Conservation (phyloP, 176 grass and related monocot genomes). For the Cocos nucifera region DNA sequence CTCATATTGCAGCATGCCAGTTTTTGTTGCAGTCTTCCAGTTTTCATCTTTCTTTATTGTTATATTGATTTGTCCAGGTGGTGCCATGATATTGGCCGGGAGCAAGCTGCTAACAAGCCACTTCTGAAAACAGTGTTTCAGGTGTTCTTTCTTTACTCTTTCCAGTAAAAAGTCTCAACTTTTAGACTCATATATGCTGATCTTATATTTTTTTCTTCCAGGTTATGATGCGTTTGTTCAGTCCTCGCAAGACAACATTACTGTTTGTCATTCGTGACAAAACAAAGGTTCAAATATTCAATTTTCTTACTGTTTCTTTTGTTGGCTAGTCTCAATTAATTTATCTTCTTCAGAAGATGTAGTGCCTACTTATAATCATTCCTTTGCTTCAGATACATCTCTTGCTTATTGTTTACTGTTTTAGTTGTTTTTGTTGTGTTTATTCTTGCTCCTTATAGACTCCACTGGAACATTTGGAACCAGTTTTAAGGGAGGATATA, state of each 20-base stretch:
- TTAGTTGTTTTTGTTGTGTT: constrained; percentile 18
- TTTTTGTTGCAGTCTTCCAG: constrained; percentile 9
- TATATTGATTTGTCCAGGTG: constrained; percentile 37
- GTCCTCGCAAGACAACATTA: constrained; percentile 50
- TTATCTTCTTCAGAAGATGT: too few relatives aligned
- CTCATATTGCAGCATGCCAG: too few relatives aligned
- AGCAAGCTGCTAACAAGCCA: constrained; percentile 68
- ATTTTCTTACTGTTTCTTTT: too few relatives aligned
- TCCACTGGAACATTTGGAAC: constrained; percentile 58
- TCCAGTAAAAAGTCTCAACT: neutral
- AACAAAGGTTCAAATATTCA: constrained; percentile 47
- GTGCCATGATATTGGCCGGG: constrained; percentile 89
- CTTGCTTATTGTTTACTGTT: constrained; percentile 4
- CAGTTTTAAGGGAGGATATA: constrained; percentile 76
- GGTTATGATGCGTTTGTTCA: constrained; percentile 70
- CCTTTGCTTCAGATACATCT: too few relatives aligned
- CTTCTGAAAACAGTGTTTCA: constrained; percentile 76
- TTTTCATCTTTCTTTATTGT: neutral
- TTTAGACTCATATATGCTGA: constrained; percentile 3
- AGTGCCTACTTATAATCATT: too few relatives aligned
- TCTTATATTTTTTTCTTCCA: constrained; percentile 23
- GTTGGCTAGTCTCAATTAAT: too few relatives aligned
- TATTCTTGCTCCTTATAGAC: constrained; percentile 33
- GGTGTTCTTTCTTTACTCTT: constrained; percentile 23
- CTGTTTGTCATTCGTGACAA: constrained; percentile 81